Evolutionary conservation across 192 early-diverging fungal genomes (phyloP).

Genomic region (Funneliformis mosseae): DNA sequence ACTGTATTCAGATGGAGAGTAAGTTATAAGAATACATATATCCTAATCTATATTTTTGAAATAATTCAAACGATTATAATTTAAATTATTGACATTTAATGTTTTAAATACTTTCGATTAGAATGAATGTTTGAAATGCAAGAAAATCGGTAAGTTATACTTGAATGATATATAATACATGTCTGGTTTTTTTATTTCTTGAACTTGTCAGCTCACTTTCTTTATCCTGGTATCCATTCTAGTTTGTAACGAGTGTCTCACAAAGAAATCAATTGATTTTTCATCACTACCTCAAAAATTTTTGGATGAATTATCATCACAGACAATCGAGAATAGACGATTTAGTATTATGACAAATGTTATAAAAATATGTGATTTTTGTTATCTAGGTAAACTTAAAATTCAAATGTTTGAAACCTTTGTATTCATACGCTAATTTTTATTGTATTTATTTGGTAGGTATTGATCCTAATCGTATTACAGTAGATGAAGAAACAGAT

Average conservation of each 20-base stretch:
- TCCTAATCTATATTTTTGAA: not conserved
- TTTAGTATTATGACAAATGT: not conserved
- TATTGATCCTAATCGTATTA: constrained; percentile 26
- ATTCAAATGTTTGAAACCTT: not conserved
- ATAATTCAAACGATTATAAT: too few species aligned
- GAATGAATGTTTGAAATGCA: constrained; percentile 29
- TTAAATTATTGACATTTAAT: too few species aligned
- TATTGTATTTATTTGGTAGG: not conserved
- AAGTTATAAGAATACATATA: constrained; percentile 2
- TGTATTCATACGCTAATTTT: not conserved
- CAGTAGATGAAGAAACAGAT: constrained; percentile 14
- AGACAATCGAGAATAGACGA: not conserved
- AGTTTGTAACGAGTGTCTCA: constrained; percentile 51
- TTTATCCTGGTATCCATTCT: not conserved
- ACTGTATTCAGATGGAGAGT: constrained; percentile 49
- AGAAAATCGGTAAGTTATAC: constrained; percentile 30
- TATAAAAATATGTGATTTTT: constrained; percentile 30
- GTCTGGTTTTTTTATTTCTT: not conserved
- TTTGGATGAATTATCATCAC: not conserved
- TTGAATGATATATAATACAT: not conserved
- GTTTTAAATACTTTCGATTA: not conserved
- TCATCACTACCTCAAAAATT: constrained; percentile 11
- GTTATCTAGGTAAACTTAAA: constrained; percentile 18
- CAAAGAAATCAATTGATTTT: constrained; percentile 48
- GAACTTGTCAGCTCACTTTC: not conserved